Evolutionary conservation across 257 asterid genomes (phyloP).

Genomic region (Forsythia viridissima): DNA sequence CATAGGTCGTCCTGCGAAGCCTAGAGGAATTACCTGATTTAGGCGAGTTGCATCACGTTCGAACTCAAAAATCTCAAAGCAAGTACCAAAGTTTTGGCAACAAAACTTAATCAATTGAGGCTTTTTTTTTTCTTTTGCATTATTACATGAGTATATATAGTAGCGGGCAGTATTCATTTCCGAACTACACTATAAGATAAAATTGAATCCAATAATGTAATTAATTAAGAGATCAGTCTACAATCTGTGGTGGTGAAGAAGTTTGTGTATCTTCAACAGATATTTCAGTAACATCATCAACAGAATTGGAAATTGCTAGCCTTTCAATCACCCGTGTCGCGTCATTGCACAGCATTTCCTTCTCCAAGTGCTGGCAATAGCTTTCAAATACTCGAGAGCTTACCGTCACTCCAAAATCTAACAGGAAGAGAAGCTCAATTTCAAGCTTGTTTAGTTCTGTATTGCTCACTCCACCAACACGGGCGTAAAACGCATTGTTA

Average conservation of each 20-base stretch:
- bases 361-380: constrained; percentile 88
- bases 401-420: constrained; percentile 66
- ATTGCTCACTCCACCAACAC: constrained; percentile 88
- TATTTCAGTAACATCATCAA: constrained; percentile 59
- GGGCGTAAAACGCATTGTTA: constrained; percentile 78
- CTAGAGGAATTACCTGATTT: too few relatives aligned
- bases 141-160: background rate
- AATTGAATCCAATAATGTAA: background rate
- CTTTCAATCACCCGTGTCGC: constrained; percentile 22
- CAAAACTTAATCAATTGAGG: too few relatives aligned
- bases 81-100: too few relatives aligned
- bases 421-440: constrained; percentile 66
- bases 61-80: too few relatives aligned
- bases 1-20: too few relatives aligned
- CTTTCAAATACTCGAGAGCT: constrained; percentile 68
- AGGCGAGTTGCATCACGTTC: too few relatives aligned
- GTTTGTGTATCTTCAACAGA: constrained; percentile 47
- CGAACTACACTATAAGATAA: background rate
- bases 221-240: background rate
- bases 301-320: constrained; percentile 29
- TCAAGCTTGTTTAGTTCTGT: constrained; percentile 70
- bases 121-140: too few relatives aligned
- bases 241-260: constrained; percentile 44
- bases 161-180: background rate
- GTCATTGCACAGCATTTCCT: constrained; percentile 53